Conservation (phyloP, 495 filamentous ascomycete species). For the Melanomma pulvis-pyrius region DNA sequence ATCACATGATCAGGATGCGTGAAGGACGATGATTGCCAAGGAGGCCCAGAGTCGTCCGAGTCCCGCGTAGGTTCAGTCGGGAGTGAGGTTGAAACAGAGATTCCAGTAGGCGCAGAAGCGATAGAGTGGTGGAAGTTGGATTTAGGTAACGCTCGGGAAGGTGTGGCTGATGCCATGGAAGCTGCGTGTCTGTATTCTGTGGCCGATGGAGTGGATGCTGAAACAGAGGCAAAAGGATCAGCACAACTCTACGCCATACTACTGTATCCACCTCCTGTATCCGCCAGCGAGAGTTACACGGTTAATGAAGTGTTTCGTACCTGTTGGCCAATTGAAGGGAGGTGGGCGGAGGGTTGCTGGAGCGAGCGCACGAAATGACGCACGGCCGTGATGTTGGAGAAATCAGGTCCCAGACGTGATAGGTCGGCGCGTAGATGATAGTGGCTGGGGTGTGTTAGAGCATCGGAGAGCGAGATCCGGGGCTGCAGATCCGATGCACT, state of each 20-base stretch:
- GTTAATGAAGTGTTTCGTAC: too few species aligned
- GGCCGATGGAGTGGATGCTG: too few species aligned
- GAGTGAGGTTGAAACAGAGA: constrained; percentile 1
- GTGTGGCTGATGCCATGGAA: constrained; percentile 33
- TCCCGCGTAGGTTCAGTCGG: constrained; percentile 3
- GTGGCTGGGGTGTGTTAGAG: constrained; percentile 5
- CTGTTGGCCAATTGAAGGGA: too few species aligned
- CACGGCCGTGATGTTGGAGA: neutral
- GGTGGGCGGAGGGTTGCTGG: constrained; percentile 1
- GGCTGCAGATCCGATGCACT: neutral
- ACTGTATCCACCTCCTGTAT: too few species aligned
- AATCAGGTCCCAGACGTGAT: neutral
- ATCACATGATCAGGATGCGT: constrained; percentile 12
- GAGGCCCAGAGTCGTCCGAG: neutral
- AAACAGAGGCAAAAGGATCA: too few species aligned
- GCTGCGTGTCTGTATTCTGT: too few species aligned
- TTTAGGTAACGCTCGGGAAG: constrained; percentile 32
- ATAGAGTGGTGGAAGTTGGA: constrained; percentile 23
- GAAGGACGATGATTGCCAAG: constrained; percentile 1
- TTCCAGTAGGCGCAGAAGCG: constrained; percentile 6
- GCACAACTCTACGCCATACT: too few species aligned
- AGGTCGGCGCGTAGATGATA: constrained; percentile 9
- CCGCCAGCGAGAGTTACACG: too few species aligned
- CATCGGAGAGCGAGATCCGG: neutral
- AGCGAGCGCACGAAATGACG: too few species aligned